phyloP scores from a whole-genome alignment of 148 eudicot species.

The Chenopodium suecicum region DNA sequence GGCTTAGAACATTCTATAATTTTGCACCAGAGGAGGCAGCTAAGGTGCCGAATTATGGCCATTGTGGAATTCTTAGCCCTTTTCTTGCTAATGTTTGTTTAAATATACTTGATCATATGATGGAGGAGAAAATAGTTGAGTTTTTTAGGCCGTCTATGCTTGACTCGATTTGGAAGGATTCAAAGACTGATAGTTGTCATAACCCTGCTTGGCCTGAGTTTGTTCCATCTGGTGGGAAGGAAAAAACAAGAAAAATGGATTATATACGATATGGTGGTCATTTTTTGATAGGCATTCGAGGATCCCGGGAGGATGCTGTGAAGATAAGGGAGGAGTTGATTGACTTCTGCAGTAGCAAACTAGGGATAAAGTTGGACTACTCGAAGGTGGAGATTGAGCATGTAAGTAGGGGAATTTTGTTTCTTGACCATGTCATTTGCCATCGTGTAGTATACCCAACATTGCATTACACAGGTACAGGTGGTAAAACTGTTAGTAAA shows the following conservation, averaged over 20 bases:
- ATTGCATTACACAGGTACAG: slow-evolving; percentile 70
- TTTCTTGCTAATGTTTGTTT: slow-evolving; percentile 75
- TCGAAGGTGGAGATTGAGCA: slow-evolving; percentile 88
- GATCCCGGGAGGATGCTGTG: slow-evolving; percentile 86
- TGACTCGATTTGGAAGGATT: slow-evolving; percentile 64
- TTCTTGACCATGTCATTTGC: slow-evolving; percentile 80
- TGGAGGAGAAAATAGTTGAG: slow-evolving; percentile 64
- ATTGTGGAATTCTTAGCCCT: slow-evolving; percentile 91
- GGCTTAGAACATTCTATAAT: slow-evolving; percentile 73
- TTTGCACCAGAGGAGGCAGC: slow-evolving; percentile 90
- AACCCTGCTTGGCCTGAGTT: slow-evolving; percentile 99
- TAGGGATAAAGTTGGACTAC: slow-evolving; percentile 64
- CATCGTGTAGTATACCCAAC: slow-evolving; percentile 86
- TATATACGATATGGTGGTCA: slow-evolving; percentile 82
- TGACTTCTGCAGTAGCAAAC: slow-evolving; percentile 53
- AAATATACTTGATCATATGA: slow-evolving; percentile 70
- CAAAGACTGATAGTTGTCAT: slow-evolving; percentile 60
- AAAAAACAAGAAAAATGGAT: slow-evolving; percentile 85
- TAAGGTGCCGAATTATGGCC: slow-evolving; percentile 73
- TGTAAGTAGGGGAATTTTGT: slow-evolving; percentile 74
- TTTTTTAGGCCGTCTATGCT: slow-evolving; percentile 52
- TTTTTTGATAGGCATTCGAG: slow-evolving; percentile 82
- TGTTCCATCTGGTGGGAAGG: slow-evolving; percentile 83
- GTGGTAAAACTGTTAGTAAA: slow-evolving; percentile 74
- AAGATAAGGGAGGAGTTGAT: slow-evolving; percentile 57